Conservation (phyloP, 129 eudicot species). For the Flaveria bidentis region DNA sequence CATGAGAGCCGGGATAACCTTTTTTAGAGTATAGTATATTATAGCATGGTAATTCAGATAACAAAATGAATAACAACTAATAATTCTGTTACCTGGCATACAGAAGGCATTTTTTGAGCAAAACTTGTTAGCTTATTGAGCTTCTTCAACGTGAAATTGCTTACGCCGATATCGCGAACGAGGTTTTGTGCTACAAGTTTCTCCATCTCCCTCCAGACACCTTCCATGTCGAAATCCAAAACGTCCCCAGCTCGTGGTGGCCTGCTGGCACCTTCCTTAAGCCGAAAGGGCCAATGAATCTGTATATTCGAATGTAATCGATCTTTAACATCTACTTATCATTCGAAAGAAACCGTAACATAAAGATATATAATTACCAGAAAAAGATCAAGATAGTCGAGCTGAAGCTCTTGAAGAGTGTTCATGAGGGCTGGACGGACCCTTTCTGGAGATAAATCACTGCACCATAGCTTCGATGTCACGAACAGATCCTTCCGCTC, state of each 20-base stretch:
- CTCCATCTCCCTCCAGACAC: slow-evolving; percentile 86
- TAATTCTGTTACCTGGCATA: slow-evolving; percentile 53
- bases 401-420: slow-evolving; percentile 58
- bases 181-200: slow-evolving; percentile 53
- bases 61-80: not conserved
- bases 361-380: slow-evolving; percentile 33
- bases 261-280: slow-evolving; percentile 58
- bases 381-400: slow-evolving; percentile 75
- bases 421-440: slow-evolving; percentile 64
- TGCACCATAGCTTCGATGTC: slow-evolving; percentile 67
- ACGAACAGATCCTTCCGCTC: slow-evolving; percentile 48
- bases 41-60: too few species aligned
- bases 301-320: not conserved
- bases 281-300: slow-evolving; percentile 79
- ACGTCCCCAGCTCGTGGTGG: slow-evolving; percentile 65
- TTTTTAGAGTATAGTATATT: too few species aligned
- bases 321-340: too few species aligned
- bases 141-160: slow-evolving; percentile 60
- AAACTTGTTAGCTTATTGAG: slow-evolving; percentile 50
- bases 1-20: too few species aligned
- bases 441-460: slow-evolving; percentile 51
- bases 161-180: slow-evolving; percentile 59
- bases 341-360: too few species aligned
- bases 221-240: slow-evolving; percentile 73
- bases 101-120: slow-evolving; percentile 67